Base-by-base conservation (phyloP, 768 basidiomycete species). In the Ramaria sp. region DNA sequence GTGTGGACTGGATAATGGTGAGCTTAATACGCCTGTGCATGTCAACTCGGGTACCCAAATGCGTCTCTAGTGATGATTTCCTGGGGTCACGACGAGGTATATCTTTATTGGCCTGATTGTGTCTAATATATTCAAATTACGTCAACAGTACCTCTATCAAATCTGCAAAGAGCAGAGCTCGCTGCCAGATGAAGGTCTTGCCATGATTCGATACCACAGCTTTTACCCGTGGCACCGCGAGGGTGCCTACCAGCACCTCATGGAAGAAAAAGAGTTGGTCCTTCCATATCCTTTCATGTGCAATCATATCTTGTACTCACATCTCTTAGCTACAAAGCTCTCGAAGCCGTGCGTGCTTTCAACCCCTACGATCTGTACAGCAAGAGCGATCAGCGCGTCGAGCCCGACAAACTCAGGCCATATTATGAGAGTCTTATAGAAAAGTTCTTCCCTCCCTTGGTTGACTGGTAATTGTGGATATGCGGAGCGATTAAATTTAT, bases 211-310 rank as follows among this genome's bases (percentile, higher is more conserved):
- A 33, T 95, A 90, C 68, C 92, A 94, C 72, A 89, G 86, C 64
- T 95, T 94, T 77, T 95, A 94, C 72, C 91, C 92, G 70, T 93
- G 90, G 91, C 92, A 95, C 70, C 79, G 91, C 43, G 92, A 93
- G 66, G 78, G 78, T 54, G 92, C 91, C 0, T 95, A 95, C 72
- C 67, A 68, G 20, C 85, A 93, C 65, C 79, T 95, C 48, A 84
- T 80, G 60, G 83, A 83, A 67, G 84, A 84, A 17, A 81, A 83
- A n/a, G 71, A 57, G 54, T 59, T 5, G 27, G 55, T 51, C 42
- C 34, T 39, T 27, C 12, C n/a, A 24, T 56, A 9, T 19, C 30
- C 47, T 45, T 1, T 15, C 34, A 43, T 42, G 17, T 27, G 22
- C 22, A 30, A 41, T n/a, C 27, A 27, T 46, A 55, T 4, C 12